phyloP scores from a whole-genome alignment of 1,284 basidiomycete genomes.

The Tylopilus orsonianus region DNA sequence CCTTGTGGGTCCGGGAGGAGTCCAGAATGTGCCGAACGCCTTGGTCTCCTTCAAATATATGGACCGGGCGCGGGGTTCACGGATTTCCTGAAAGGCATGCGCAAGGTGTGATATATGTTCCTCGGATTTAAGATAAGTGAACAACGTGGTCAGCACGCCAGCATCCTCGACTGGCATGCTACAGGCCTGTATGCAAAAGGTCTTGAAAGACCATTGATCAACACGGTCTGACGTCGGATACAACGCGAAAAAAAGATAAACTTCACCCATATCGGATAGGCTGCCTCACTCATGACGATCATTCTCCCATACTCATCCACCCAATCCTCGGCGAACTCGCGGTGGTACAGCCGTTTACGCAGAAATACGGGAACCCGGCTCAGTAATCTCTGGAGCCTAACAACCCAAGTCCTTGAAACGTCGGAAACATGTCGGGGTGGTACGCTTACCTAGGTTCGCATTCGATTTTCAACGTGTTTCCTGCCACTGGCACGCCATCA shows the following conservation, averaged over 20 bases:
- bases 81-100: constrained; percentile 45
- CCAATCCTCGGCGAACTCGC: constrained; percentile 35
- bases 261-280: constrained; percentile 43
- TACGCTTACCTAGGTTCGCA: constrained; percentile 30
- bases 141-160: constrained; percentile 44
- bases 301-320: constrained; percentile 38
- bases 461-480: constrained; percentile 19
- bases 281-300: constrained; percentile 48
- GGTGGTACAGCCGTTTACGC: constrained; percentile 31
- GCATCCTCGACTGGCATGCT: constrained; percentile 42
- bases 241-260: not conserved
- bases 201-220: constrained; percentile 29
- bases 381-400: constrained; percentile 30
- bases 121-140: constrained; percentile 40
- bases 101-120: constrained; percentile 43
- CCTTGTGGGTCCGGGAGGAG: constrained; percentile 41
- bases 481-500: constrained; percentile 21
- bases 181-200: constrained; percentile 35
- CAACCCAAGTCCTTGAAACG: not conserved
- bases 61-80: constrained; percentile 32
- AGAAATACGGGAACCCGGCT: constrained; percentile 20
- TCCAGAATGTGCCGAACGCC: constrained; percentile 26
- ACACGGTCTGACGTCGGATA: not conserved
- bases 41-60: constrained; percentile 32
- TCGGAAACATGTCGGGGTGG: not conserved